Evolutionary conservation across 2,329 filamentous ascomycete genomes (phyloP).

Genomic region (Alternaria incomplexa): DNA sequence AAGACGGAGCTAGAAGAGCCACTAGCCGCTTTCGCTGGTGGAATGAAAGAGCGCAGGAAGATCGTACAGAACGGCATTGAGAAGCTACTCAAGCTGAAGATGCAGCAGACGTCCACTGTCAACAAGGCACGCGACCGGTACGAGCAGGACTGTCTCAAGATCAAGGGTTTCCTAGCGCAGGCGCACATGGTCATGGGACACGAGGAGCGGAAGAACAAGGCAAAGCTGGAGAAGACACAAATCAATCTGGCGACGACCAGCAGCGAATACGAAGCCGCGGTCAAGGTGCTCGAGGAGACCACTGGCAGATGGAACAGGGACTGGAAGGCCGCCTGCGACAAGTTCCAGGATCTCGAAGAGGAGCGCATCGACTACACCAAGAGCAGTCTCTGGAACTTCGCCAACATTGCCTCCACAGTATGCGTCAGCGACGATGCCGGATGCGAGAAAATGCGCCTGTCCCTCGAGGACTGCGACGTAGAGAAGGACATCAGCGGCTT

Average conservation of each 20-base stretch:
- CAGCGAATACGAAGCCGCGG: conserved; percentile 88
- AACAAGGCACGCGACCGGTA: conserved; percentile 97
- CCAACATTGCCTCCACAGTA: conserved; percentile 95
- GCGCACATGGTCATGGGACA: conserved; percentile 99
- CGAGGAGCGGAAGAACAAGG: conserved; percentile 98
- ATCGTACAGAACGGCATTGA: conserved; percentile 95
- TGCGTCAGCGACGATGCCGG: conserved; percentile 93
- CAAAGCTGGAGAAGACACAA: conserved; percentile 97
- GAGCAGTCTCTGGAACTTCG: conserved; percentile 96
- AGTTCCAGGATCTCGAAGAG: conserved; percentile 98
- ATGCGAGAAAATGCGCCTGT: conserved; percentile 94
- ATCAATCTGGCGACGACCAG: conserved; percentile 91
- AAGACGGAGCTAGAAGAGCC: conserved; percentile 95
- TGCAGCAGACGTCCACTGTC: conserved; percentile 85
- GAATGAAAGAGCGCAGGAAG: conserved; percentile 95
- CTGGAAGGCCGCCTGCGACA: conserved; percentile 96
- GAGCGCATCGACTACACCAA: conserved; percentile 97
- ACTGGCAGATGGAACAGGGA: conserved; percentile 96
- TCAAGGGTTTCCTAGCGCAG: conserved; percentile 97
- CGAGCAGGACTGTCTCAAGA: conserved; percentile 96
- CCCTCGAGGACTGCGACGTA: conserved; percentile 93
- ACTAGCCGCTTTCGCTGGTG: conserved; percentile 85
- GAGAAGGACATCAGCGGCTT: conserved; percentile 91
- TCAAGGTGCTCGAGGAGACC: conserved; percentile 93
- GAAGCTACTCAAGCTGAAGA: conserved; percentile 90